These are phyloP conservation scores for Sphaerulina populicola DNA, from an alignment of 2,329 filamentous ascomycete genomes.

Conservation along the genomic window DNA sequence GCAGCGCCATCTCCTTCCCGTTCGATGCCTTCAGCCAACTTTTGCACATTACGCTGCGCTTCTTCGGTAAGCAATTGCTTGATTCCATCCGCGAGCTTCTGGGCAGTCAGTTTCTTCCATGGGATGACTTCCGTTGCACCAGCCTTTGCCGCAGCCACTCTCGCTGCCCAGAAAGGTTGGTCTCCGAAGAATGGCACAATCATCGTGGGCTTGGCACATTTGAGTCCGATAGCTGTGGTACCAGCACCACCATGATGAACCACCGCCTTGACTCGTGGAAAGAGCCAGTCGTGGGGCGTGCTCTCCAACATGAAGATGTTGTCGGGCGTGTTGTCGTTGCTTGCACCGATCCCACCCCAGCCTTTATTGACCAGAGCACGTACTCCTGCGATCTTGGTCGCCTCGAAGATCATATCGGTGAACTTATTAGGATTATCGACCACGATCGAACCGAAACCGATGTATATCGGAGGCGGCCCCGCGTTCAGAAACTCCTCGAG, in stretches of 20 bases:
- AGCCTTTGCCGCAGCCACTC: conserved; percentile 56
- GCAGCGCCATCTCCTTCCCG: conserved; percentile 60
- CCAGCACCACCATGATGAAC: conserved; percentile 73
- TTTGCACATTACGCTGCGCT: conserved; percentile 49
- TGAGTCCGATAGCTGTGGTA: conserved; percentile 65
- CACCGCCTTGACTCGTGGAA: conserved; percentile 56
- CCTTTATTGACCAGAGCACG: conserved; percentile 66
- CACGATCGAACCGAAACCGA: conserved; percentile 69
- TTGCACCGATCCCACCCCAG: conserved; percentile 62
- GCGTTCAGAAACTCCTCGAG: conserved; percentile 45
- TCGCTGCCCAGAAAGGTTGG: conserved; percentile 68
- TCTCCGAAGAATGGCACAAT: conserved; percentile 74
- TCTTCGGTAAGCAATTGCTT: conserved; percentile 56
- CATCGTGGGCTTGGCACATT: conserved; percentile 63
- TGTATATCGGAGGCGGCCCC: conserved; percentile 58
- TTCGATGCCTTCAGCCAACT: conserved; percentile 55
- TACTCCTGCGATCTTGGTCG: conserved; percentile 56
- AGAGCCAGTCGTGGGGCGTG: conserved; percentile 69
- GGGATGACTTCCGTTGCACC: conserved; percentile 57
- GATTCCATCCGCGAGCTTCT: conserved; percentile 63
- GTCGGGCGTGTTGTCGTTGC: conserved; percentile 51
- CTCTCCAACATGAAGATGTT: conserved; percentile 66
- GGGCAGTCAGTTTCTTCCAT: conserved; percentile 57
- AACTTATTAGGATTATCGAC: conserved; percentile 63
- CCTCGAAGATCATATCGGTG: conserved; percentile 63